Evolutionary conservation across 1,284 basidiomycete species (phyloP).

Genomic region (Ceratobasidium theobromae): DNA sequence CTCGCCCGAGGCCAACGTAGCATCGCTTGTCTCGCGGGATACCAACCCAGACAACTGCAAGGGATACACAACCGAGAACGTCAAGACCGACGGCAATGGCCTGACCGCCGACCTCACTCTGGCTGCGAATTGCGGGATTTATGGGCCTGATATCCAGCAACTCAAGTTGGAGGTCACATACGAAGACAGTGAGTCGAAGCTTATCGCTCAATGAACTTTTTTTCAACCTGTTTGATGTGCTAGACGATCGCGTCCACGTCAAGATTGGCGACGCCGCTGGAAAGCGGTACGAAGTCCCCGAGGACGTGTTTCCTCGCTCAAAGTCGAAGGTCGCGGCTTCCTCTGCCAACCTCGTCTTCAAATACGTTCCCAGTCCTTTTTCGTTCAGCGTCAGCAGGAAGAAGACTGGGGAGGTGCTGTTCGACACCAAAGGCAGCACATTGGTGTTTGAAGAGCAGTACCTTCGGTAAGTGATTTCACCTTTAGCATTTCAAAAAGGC

Average conservation of each 20-base stretch:
- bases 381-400: slow-evolving; percentile 66
- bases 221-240: neutral
- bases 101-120: slow-evolving; percentile 45
- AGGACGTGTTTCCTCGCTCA: slow-evolving; percentile 44
- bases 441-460: slow-evolving; percentile 80
- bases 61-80: slow-evolving; percentile 55
- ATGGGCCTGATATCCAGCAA: slow-evolving; percentile 63
- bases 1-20: neutral
- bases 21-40: slow-evolving; percentile 10
- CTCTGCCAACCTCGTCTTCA: slow-evolving; percentile 52
- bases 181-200: slow-evolving; percentile 57
- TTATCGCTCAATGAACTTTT: slow-evolving; percentile 2
- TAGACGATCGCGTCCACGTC: slow-evolving; percentile 66
- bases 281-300: slow-evolving; percentile 47
- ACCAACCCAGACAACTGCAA: slow-evolving; percentile 36
- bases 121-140: slow-evolving; percentile 68
- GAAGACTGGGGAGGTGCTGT: slow-evolving; percentile 60
- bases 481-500: no score
- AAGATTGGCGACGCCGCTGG: slow-evolving; percentile 52
- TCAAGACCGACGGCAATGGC: slow-evolving; percentile 47
- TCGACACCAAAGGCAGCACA: slow-evolving; percentile 63
- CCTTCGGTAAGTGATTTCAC: slow-evolving; percentile 64
- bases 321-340: slow-evolving; percentile 30
- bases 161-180: slow-evolving; percentile 67
- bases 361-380: slow-evolving; percentile 67